A percentile compares a stretch with the other conserved stretches of the same genome.
Evolutionary conservation across 164 flowering plant species (phyloP).

Genomic region (Chloranthus sessilifolius): DNA sequence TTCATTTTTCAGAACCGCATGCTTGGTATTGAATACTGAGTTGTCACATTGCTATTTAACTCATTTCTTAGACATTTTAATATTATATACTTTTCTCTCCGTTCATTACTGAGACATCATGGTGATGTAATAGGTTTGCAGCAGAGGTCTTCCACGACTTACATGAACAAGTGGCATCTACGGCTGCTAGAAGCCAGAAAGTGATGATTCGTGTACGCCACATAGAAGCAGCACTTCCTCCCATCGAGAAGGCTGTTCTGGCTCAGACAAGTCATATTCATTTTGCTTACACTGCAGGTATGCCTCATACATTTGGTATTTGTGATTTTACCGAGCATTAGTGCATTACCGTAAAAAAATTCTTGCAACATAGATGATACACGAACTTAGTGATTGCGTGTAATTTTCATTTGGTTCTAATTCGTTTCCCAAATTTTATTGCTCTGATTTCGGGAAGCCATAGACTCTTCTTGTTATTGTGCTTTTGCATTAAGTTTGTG

Average conservation of each 20-base stretch:
- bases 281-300: constrained; percentile 91
- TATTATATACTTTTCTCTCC: too few species aligned
- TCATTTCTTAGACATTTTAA: too few species aligned
- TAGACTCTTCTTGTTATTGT: too few species aligned
- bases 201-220: constrained; percentile 55
- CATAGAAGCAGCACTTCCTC: constrained; percentile 75
- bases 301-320: too few species aligned
- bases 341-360: not conserved
- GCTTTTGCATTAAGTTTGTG: too few species aligned
- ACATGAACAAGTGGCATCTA: constrained; percentile 75
- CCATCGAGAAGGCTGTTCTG: constrained; percentile 70
- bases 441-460: too few species aligned
- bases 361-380: not conserved
- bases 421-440: not conserved
- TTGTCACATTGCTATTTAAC: too few species aligned
- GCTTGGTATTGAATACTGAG: too few species aligned
- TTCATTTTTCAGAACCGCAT: too few species aligned
- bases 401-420: not conserved
- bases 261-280: constrained; percentile 84
- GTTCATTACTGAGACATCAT: constrained; percentile 13
- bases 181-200: constrained; percentile 79
- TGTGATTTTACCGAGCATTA: not conserved
- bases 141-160: constrained; percentile 92
- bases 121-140: constrained; percentile 63
- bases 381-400: not conserved